These are phyloP conservation scores for Nicotiana tomentosiformis DNA, from an alignment of 257 asterid genomes.

Conservation along the genomic window DNA sequence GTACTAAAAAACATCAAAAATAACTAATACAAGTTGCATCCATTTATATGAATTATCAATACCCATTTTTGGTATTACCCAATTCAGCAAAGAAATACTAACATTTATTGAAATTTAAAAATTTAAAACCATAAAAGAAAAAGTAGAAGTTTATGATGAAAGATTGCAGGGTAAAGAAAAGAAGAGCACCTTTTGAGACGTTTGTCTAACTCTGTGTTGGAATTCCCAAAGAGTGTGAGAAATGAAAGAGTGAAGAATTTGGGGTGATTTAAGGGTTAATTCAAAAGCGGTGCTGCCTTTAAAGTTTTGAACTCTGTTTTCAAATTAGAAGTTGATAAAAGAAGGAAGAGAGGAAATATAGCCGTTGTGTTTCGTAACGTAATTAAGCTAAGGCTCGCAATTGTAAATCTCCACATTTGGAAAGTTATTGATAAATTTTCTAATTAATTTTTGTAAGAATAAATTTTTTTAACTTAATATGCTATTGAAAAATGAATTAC, in stretches of 20 bases:
- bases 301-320: neutral
- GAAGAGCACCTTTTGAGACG: neutral
- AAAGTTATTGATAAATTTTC: neutral
- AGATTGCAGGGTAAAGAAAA: neutral
- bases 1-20: neutral
- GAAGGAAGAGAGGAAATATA: neutral
- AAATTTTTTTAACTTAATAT: neutral
- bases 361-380: conserved; percentile 11
- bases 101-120: neutral
- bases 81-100: too few relatives aligned
- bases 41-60: neutral
- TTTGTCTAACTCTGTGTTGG: neutral
- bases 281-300: neutral
- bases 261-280: neutral
- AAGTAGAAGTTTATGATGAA: neutral
- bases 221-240: neutral
- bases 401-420: neutral
- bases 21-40: neutral
- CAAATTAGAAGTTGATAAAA: neutral
- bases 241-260: neutral
- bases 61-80: too few relatives aligned
- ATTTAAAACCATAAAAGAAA: neutral
- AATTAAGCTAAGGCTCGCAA: neutral
- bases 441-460: neutral
- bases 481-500: neutral